phyloP scores from a whole-genome alignment of 192 early-diverging fungal genomes.

The Gorgonomyces haynaldii region DNA sequence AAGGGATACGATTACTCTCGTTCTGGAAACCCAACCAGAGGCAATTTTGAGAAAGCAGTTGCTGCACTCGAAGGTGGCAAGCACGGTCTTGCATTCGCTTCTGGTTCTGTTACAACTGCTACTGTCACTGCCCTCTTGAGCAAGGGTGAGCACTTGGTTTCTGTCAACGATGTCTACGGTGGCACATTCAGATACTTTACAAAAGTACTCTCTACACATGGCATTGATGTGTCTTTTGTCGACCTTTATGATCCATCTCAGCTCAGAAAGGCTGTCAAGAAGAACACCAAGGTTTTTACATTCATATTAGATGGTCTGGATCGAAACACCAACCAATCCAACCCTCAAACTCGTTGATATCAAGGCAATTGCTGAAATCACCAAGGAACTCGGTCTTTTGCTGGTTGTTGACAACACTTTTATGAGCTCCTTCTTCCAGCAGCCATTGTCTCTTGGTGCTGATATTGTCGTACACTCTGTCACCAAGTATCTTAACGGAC shows the following conservation, averaged over 20 bases:
- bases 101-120: conserved; percentile 60
- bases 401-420: conserved; percentile 98
- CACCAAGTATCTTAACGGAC: conserved; percentile 98
- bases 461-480: conserved; percentile 96
- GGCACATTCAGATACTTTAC: conserved; percentile 50
- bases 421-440: conserved; percentile 92
- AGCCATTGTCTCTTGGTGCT: conserved; percentile 82
- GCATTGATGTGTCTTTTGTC: conserved; percentile 78
- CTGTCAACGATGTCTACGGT: conserved; percentile 92
- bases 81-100: conserved; percentile 60
- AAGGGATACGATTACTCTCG: conserved; percentile 90
- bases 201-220: conserved; percentile 42
- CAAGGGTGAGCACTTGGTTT: conserved; percentile 75
- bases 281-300: conserved; percentile 59
- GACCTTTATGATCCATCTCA: conserved; percentile 61
- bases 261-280: conserved; percentile 57
- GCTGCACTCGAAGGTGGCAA: conserved; percentile 85
- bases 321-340: conserved; percentile 93
- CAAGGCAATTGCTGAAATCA: conserved; percentile 59
- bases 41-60: conserved; percentile 74
- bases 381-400: conserved; percentile 61
- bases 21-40: conserved; percentile 91
- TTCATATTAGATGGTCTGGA: conserved; percentile 53
- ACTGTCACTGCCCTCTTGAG: conserved; percentile 73
- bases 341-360: conserved; percentile 91